Evolutionary conservation across 2,329 filamentous ascomycete genomes (phyloP).

Genomic region (Thyridium curvatum): DNA sequence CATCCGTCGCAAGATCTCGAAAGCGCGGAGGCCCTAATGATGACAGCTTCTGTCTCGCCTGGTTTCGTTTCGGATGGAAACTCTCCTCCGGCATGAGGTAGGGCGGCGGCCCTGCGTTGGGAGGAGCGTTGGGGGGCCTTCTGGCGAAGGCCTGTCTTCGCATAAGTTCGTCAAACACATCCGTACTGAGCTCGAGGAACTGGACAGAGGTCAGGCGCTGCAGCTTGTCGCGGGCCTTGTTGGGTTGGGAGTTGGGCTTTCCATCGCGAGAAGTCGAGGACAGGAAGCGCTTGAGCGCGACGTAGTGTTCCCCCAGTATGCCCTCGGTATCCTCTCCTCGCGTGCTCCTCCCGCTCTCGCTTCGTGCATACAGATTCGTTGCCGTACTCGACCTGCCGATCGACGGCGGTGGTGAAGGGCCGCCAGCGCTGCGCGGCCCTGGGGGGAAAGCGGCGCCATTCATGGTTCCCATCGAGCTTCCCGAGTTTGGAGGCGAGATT

Average conservation of each 20-base stretch:
- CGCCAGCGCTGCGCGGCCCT: conserved; percentile 50
- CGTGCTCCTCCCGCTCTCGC: conserved; percentile 56
- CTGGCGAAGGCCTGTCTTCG: conserved; percentile 69
- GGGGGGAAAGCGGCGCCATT: conserved; percentile 52
- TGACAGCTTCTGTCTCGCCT: conserved; percentile 91
- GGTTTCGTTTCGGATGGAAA: conserved; percentile 96
- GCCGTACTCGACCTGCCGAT: conserved; percentile 80
- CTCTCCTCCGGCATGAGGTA: conserved; percentile 79
- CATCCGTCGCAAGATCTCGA: conserved; percentile 86
- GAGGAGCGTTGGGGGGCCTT: conserved; percentile 43
- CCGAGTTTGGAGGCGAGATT: conserved; percentile 65
- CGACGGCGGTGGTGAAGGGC: conserved; percentile 81
- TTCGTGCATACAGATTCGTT: conserved; percentile 61
- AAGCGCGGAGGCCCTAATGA: conserved; percentile 84
- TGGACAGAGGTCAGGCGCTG: conserved; percentile 84
- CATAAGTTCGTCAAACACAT: conserved; percentile 92
- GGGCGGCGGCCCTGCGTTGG: conserved; percentile 46
- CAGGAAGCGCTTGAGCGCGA: conserved; percentile 71
- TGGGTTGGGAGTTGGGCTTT: conserved; percentile 66
- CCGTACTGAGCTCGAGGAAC: conserved; percentile 95
- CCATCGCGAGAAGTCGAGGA: conserved; percentile 66
- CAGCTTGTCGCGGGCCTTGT: conserved; percentile 91
- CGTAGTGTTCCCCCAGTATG: conserved; percentile 73
- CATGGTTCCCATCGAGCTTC: conserved; percentile 53
- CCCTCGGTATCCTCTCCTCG: conserved; percentile 54